phyloP scores from a whole-genome alignment of 2,329 filamentous ascomycete species.

The Penicillium sp. region DNA sequence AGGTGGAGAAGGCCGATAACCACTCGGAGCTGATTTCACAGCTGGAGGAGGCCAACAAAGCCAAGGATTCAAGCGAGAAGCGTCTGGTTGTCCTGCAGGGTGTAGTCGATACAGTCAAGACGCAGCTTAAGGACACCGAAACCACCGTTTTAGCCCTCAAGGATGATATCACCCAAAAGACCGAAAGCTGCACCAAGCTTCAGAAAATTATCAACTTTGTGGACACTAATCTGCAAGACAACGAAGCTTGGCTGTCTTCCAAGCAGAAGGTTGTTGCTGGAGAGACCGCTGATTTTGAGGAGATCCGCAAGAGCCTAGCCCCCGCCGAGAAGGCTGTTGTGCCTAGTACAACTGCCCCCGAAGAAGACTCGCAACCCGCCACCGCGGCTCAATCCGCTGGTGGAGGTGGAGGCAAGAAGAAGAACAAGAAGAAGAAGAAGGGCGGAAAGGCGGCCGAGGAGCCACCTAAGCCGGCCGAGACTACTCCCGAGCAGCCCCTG shows the following conservation, averaged over 20 bases:
- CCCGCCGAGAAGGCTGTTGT: constrained; percentile 24
- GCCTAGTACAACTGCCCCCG: constrained; percentile 10
- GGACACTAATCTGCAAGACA: constrained; percentile 39
- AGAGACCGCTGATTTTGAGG: constrained; percentile 35
- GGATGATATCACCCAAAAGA: constrained; percentile 42
- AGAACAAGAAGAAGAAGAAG: constrained; percentile 89
- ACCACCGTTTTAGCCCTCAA: constrained; percentile 49
- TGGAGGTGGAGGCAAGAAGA: constrained; percentile 57
- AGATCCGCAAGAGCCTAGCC: constrained; percentile 33
- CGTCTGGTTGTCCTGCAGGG: constrained; percentile 55
- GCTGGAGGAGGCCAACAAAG: constrained; percentile 36
- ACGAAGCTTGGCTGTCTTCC: constrained; percentile 35
- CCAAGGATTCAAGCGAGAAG: constrained; percentile 50
- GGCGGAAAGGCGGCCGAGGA: constrained; percentile 54
- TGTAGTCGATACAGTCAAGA: constrained; percentile 56
- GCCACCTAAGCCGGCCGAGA: constrained; percentile 23
- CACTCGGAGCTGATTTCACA: constrained; percentile 30
- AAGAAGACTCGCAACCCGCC: constrained; percentile 22
- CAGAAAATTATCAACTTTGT: constrained; percentile 42
- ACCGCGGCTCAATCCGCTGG: constrained; percentile 17
- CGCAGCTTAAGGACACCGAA: constrained; percentile 57
- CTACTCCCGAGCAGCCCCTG: constrained; percentile 16
- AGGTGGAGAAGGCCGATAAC: constrained; percentile 20
- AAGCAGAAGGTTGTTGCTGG: constrained; percentile 36
- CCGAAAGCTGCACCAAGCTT: constrained; percentile 33